Evolutionary conservation across 352 stramenopile species (phyloP).

Genomic region (Phytopythium sindhum): DNA sequence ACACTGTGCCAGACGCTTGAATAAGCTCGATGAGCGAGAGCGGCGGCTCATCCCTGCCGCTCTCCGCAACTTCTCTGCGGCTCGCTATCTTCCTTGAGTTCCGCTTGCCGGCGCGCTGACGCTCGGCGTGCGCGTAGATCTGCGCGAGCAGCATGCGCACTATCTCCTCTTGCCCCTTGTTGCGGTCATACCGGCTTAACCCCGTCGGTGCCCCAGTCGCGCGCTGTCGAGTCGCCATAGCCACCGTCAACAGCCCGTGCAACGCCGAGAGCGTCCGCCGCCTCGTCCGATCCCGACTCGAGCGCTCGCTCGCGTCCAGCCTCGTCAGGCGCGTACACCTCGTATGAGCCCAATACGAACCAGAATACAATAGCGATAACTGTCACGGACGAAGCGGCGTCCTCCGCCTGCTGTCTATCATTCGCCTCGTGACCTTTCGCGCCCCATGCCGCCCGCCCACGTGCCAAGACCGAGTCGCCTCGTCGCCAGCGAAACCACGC

Average conservation of each 20-base stretch:
- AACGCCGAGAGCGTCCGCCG: too few relatives aligned
- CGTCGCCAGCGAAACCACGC: too few relatives aligned
- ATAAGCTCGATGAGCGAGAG: constrained; percentile 66
- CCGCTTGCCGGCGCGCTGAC: background rate
- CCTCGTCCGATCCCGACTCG: too few relatives aligned
- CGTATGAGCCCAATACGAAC: background rate
- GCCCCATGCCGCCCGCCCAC: too few relatives aligned
- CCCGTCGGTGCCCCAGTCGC: background rate
- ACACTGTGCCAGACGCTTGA: constrained; percentile 48
- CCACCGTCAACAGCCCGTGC: background rate
- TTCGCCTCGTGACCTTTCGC: background rate
- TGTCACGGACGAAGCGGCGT: background rate
- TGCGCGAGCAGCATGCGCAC: constrained; percentile 40
- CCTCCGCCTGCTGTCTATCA: background rate
- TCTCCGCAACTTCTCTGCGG: background rate
- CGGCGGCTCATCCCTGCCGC: constrained; percentile 6
- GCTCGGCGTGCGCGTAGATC: constrained; percentile 39
- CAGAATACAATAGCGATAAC: background rate
- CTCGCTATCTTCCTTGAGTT: background rate
- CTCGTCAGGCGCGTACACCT: background rate
- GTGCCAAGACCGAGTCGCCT: too few relatives aligned
- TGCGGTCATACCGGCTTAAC: background rate
- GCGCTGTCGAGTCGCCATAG: background rate
- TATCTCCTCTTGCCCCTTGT: constrained; percentile 14
- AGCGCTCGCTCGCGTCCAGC: background rate